Evolutionary conservation across 352 stramenopile genomes (phyloP), one percentile per base, ranked within the genome.

Genomic region (Globisporangium yorkense): DNA sequence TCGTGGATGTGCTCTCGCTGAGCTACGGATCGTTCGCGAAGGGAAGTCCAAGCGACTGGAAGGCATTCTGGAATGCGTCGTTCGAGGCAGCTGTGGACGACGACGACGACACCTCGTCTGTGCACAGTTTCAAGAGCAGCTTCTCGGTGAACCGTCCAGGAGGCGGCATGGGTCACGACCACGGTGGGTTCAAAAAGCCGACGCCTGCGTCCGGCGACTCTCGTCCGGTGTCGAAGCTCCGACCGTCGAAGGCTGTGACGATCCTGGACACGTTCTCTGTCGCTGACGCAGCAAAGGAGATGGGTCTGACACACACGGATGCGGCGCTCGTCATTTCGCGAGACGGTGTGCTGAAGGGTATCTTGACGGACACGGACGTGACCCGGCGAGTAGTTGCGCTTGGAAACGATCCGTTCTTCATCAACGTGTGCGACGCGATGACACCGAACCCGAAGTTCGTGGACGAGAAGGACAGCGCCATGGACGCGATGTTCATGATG

Each of bases 311-410:
- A 31, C 81, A 97, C 57, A 90, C 89, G 4, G 94, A 98, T 56
- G 93, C 96, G 3, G 92, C 96, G 4, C 75, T 99, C 13, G 87
- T 99, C 24, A 91, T 98, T 56, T 92, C 87, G 27, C 66, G 80
- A 3, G 76, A 91, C 47, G 96, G 96, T 24, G 88, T 80, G 7
- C 75, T 99, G 27, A 74, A 88, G 41, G 96, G 96, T 54, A 99
- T 99, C 63, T 75, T 98, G 49, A 99, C 96, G 13, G 96, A 99
- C 51, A 96, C 87, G 15, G 87, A 96, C 62, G 84, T 96, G 21
- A 95, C 87, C 4, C 77, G 85, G 12, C 77, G 84, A 45, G 87
- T 96, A 8, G 87, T 96, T 21, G 85, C 87, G 18, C 59, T 95
- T 1, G 87, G 87, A 41, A 94, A 95, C 49, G 85, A 94, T 37